These are phyloP conservation scores for Cudoniella acicularis DNA, from an alignment of 495 filamentous ascomycete genomes.

Conservation along the genomic window DNA sequence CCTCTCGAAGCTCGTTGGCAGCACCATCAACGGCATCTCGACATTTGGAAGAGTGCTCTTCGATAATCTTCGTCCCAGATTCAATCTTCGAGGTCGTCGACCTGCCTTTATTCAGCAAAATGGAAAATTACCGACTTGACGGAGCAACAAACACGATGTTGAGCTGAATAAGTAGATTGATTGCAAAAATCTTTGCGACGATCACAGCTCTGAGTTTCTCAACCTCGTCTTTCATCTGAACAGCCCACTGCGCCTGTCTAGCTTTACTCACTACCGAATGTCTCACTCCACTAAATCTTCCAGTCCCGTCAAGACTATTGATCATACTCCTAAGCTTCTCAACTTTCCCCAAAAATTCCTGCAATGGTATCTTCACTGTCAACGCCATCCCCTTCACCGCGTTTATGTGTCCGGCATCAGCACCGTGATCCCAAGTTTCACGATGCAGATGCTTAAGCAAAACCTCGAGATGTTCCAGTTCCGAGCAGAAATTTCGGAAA, in stretches of 20 bases:
- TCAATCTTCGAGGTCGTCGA: too few relatives aligned
- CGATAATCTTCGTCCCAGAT: too few relatives aligned
- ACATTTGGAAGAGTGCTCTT: too few relatives aligned
- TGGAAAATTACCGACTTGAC: too few relatives aligned
- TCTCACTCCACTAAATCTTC: constrained; percentile 1
- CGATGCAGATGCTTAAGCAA: constrained; percentile 22
- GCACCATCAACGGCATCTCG: too few relatives aligned
- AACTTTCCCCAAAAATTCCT: constrained; percentile 27
- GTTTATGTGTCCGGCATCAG: constrained; percentile 26
- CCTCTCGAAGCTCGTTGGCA: too few relatives aligned
- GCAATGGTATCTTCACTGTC: constrained; percentile 24
- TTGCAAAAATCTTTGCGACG: constrained; percentile 25
- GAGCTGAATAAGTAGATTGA: too few relatives aligned
- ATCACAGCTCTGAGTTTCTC: constrained; percentile 27
- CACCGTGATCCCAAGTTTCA: constrained; percentile 20
- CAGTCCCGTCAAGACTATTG: constrained; percentile 7
- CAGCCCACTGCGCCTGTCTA: constrained; percentile 27
- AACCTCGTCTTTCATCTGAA: constrained; percentile 26
- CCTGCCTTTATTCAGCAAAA: too few relatives aligned
- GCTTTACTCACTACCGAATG: constrained; percentile 6
- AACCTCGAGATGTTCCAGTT: constrained; percentile 28
- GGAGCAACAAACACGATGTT: too few relatives aligned
- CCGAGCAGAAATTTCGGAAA: constrained; percentile 25
- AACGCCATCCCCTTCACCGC: constrained; percentile 31
- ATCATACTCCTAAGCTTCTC: constrained; percentile 30